These are phyloP conservation scores for Xylariomycetidae sp. DNA, from an alignment of 2,329 filamentous ascomycete genomes.

Conservation along the genomic window DNA sequence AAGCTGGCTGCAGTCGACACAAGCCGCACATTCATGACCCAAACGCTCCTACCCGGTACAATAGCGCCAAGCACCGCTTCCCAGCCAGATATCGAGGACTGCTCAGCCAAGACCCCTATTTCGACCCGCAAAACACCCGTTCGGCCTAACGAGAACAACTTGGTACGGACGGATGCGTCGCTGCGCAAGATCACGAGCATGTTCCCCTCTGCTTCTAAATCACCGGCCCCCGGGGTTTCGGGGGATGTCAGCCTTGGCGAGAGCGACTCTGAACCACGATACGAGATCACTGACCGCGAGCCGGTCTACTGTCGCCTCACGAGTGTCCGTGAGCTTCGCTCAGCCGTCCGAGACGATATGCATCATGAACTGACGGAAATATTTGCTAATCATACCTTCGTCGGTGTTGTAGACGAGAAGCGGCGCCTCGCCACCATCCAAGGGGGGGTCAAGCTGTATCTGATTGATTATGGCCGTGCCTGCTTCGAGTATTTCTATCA, in stretches of 20 bases:
- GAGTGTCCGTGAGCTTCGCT: slow-evolving; percentile 81
- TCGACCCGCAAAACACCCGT: slow-evolving; percentile 36
- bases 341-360: slow-evolving; percentile 72
- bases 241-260: slow-evolving; percentile 14
- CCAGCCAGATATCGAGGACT: slow-evolving; percentile 22
- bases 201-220: slow-evolving; percentile 56
- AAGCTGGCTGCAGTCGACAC: slow-evolving; percentile 84
- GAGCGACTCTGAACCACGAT: slow-evolving; percentile 37
- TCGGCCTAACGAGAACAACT: slow-evolving; percentile 73
- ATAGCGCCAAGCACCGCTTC: slow-evolving; percentile 23
- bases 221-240: slow-evolving; percentile 24
- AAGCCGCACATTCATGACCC: slow-evolving; percentile 89
- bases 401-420: slow-evolving; percentile 83
- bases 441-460: slow-evolving; percentile 82
- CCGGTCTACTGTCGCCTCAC: slow-evolving; percentile 65
- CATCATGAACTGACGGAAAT: slow-evolving; percentile 83
- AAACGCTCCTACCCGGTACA: slow-evolving; percentile 75
- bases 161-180: slow-evolving; percentile 84
- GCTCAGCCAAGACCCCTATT: slow-evolving; percentile 27
- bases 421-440: slow-evolving; percentile 89
- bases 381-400: slow-evolving; percentile 83
- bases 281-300: slow-evolving; percentile 66
- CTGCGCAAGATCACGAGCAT: slow-evolving; percentile 95
- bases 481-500: slow-evolving; percentile 94
- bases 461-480: slow-evolving; percentile 86